These are phyloP conservation scores for Quercus lobata DNA, from an alignment of 331 rosid species.

Conservation along the genomic window DNA sequence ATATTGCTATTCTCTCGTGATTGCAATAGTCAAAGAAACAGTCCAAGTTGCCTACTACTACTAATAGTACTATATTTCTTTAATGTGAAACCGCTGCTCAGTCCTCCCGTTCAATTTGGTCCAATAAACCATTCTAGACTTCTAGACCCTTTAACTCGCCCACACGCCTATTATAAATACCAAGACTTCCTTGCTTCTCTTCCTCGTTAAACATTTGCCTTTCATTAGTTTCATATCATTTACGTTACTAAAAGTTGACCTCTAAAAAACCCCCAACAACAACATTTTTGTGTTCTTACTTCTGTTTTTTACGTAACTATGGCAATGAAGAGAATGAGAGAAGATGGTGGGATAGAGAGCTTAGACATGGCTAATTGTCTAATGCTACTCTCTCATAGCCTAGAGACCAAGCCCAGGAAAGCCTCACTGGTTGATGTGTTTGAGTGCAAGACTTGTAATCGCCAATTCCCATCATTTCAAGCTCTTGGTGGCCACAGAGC, in stretches of 20 bases:
- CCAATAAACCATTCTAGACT: neutral
- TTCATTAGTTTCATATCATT: neutral
- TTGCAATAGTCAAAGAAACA: conserved; percentile 29
- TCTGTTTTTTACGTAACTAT: neutral
- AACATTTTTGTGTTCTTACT: neutral
- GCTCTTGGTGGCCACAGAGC: too few species aligned
- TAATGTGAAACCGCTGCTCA: too few species aligned
- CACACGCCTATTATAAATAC: conserved; percentile 35
- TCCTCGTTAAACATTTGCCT: neutral
- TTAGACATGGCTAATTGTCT: too few species aligned
- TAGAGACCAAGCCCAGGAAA: too few species aligned
- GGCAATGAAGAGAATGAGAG: conserved; percentile 8
- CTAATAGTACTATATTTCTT: neutral
- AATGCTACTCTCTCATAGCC: too few species aligned
- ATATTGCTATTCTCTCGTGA: conserved; percentile 4
- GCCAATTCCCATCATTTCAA: too few species aligned
- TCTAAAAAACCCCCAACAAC: neutral
- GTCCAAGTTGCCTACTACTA: conserved; percentile 11
- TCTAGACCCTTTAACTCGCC: neutral
- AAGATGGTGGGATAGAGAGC: too few species aligned
- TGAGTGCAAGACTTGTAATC: too few species aligned
- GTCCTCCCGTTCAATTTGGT: neutral
- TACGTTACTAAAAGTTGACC: neutral
- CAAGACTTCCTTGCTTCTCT: neutral
- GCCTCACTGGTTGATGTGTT: too few species aligned